phyloP scores from a whole-genome alignment of 352 stramenopile species.

The Phytophthora megakarya region DNA sequence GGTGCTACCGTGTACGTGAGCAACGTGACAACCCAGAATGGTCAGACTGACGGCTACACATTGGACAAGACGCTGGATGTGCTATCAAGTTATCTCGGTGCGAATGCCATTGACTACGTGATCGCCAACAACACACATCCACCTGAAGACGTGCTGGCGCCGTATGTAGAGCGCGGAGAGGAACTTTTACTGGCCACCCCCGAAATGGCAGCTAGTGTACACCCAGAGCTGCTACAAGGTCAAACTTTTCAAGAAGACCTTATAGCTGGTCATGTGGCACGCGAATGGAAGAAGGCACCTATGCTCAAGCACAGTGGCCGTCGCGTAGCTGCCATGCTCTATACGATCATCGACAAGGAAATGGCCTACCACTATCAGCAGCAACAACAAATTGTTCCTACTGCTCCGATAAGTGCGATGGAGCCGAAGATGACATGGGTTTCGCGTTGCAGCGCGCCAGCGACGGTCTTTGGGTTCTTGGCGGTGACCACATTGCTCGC shows the following conservation, averaged over 20 bases:
- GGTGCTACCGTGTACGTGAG: slow-evolving; percentile 86
- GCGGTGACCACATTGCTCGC: slow-evolving; percentile 32
- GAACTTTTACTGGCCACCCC: slow-evolving; percentile 70
- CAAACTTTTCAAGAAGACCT: slow-evolving; percentile 80
- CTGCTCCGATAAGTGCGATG: neutral
- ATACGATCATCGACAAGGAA: slow-evolving; percentile 87
- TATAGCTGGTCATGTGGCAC: slow-evolving; percentile 37
- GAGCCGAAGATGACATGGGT: slow-evolving; percentile 8
- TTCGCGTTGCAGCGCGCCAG: slow-evolving; percentile 17
- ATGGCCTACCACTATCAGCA: slow-evolving; percentile 52
- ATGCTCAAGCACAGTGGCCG: slow-evolving; percentile 89
- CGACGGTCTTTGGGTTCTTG: slow-evolving; percentile 30
- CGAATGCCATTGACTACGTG: slow-evolving; percentile 82
- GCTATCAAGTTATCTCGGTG: slow-evolving; percentile 70
- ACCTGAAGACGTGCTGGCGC: slow-evolving; percentile 52
- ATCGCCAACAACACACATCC: slow-evolving; percentile 83
- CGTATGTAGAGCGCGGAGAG: slow-evolving; percentile 77
- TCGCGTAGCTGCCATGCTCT: slow-evolving; percentile 81
- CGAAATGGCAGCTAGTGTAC: slow-evolving; percentile 55
- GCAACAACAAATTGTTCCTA: slow-evolving; percentile 7
- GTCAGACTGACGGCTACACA: slow-evolving; percentile 82
- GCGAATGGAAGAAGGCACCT: slow-evolving; percentile 80
- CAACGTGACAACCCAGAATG: slow-evolving; percentile 85
- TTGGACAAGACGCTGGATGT: slow-evolving; percentile 70
- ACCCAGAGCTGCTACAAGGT: slow-evolving; percentile 75